Conservation (phyloP, 495 filamentous ascomycete genomes). For the Darksidea phi region DNA sequence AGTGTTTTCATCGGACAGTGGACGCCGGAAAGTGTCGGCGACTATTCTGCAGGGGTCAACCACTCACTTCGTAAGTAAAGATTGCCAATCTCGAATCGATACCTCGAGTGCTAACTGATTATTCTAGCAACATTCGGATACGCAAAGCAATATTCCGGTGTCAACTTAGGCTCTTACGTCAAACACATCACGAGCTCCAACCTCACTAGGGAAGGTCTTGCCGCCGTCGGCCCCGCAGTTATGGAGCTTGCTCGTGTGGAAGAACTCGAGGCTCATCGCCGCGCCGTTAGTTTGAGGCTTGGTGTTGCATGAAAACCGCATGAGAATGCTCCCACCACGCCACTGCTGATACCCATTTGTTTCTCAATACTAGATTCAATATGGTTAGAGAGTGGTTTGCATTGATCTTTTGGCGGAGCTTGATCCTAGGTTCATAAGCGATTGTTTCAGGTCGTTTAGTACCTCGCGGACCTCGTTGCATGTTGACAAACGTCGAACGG, state of each 20-base stretch:
- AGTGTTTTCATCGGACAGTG: slow-evolving; percentile 93
- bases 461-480: no score
- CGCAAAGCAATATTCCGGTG: slow-evolving; percentile 95
- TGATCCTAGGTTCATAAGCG: no score
- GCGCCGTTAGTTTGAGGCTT: slow-evolving; percentile 86
- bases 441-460: no score
- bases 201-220: slow-evolving; percentile 78
- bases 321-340: no score
- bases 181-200: slow-evolving; percentile 96
- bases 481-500: no score
- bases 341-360: no score
- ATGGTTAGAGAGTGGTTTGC: no score
- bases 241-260: slow-evolving; percentile 94
- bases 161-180: slow-evolving; percentile 90
- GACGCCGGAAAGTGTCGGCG: slow-evolving; percentile 96
- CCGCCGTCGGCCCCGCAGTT: slow-evolving; percentile 80
- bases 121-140: slow-evolving; percentile 88
- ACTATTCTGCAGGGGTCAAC: slow-evolving; percentile 97
- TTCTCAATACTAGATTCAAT: no score
- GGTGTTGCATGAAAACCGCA: slow-evolving; percentile 30
- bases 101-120: neutral
- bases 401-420: no score
- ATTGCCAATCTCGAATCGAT: neutral
- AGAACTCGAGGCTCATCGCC: slow-evolving; percentile 88
- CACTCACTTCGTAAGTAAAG: slow-evolving; percentile 84